Base-by-base conservation (phyloP, 2,329 filamentous ascomycete species). In the Allantophomopsis lycopodina region DNA sequence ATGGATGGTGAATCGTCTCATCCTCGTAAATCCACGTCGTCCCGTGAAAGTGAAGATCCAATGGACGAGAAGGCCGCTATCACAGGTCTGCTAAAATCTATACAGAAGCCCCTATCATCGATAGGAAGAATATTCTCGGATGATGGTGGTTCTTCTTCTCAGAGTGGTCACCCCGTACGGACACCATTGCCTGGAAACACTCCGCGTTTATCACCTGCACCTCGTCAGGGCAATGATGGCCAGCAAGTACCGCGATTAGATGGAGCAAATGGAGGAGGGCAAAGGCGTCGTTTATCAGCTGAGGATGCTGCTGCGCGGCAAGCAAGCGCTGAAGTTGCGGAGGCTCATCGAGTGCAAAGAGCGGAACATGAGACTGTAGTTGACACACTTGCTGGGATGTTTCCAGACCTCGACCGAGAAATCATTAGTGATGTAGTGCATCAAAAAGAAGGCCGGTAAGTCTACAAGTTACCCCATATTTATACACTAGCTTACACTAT, bases 351-450 rank as follows among this genome's bases (percentile, higher is more conserved):
- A 13, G 76, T 96, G 44, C 79, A 91, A 49, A 70, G 78, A 30
- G 79, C 81, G 40, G 91, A 98, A 65, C 88, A 96, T 60, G 69
- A 76, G 40, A 89, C 87, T 50, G 79, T 98, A 7, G 89, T 96
- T 2, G 91, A 96, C 61, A 96, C 91, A 30, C 64, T 98, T 42
- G 79, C 85, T 36, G 83, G 86, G 50, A 98, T 98, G 91, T 98
- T 98, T 58, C 91, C 91, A 1, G 87, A 93, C 55, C 66, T 98
- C 38, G 91, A 98, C 58, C 76, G 78, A 52, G 93, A 98, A 37
- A 73, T 98, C 31, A 96, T 98, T 55, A 88, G 88, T 52, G 91
- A 98, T 62, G 91, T 98, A 32, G 91, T 98, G 18, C 79, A 89
- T 57, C 77, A 93, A 64, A 95, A 98, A 62, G 81, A 95, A 60